phyloP scores from a whole-genome alignment of 208 protist species.

The Naegleria lovaniensis region DNA sequence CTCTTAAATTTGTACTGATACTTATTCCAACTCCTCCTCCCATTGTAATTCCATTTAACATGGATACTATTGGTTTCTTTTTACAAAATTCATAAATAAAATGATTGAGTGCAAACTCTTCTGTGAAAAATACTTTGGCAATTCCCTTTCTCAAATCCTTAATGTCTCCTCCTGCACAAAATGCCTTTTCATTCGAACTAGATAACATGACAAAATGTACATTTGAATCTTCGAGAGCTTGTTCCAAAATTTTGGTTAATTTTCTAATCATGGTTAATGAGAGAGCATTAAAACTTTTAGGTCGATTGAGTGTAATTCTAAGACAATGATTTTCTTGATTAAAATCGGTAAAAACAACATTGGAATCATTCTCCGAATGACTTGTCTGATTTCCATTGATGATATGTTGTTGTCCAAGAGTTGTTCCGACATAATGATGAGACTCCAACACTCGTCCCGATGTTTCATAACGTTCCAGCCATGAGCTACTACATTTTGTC shows the following conservation, averaged over 20 bases:
- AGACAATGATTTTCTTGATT: conserved; percentile 1
- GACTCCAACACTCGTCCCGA: no score
- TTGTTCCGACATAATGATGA: no score
- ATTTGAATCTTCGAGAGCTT: not conserved
- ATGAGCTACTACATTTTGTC: no score
- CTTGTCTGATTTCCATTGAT: no score
- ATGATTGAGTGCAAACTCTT: conserved; percentile 1
- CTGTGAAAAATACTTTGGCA: not conserved
- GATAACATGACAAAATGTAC: not conserved
- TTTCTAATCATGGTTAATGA: not conserved
- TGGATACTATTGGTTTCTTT: not conserved
- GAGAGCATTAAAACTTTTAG: not conserved
- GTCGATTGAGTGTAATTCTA: not conserved
- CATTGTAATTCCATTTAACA: conserved; percentile 31
- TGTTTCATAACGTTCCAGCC: no score
- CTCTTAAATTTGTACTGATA: not conserved
- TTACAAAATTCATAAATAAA: not conserved
- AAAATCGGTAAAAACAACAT: not conserved
- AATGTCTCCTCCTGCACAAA: conserved; percentile 33
- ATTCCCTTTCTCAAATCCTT: not conserved
- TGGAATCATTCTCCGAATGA: not conserved
- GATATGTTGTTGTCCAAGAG: no score
- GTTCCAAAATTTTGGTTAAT: not conserved
- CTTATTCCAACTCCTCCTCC: conserved; percentile 13
- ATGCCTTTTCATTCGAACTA: not conserved